phyloP scores from a whole-genome alignment of 495 filamentous ascomycete species.

The Diplogelasinospora grovesii region DNA sequence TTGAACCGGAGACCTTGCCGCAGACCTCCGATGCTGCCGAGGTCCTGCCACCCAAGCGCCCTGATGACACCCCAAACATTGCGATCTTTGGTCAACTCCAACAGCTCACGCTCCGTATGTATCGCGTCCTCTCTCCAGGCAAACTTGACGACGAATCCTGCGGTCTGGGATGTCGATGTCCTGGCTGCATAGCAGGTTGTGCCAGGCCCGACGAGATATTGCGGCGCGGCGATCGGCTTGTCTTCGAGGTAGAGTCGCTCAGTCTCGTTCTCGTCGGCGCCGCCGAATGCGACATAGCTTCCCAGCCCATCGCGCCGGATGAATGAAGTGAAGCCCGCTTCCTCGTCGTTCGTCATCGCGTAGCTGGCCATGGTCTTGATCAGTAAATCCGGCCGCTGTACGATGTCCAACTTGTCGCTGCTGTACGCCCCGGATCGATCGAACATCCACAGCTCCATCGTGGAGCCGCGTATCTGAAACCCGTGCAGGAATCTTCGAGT shows the following conservation, averaged over 20 bases:
- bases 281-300: background rate
- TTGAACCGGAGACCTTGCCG: constrained; percentile 5
- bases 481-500: constrained; percentile 1
- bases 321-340: constrained; percentile 2
- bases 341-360: constrained; percentile 1
- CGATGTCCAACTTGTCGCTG: constrained; percentile 1
- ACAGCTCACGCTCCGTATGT: background rate
- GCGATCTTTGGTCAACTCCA: background rate
- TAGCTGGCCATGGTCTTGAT: background rate
- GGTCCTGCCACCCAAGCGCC: background rate
- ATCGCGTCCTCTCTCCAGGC: background rate
- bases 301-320: background rate
- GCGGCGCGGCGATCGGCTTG: background rate
- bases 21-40: background rate
- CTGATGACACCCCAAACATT: background rate
- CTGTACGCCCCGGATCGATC: constrained; percentile 7
- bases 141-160: background rate
- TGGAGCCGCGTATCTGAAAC: background rate
- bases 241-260: background rate
- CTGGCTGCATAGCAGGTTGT: constrained; percentile 2
- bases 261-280: no score
- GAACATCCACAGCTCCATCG: constrained; percentile 6
- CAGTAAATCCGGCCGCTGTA: background rate
- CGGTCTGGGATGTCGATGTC: background rate
- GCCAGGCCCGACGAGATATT: constrained; percentile 1